Conservation (phyloP, 2,329 filamentous ascomycete genomes). For the Colletotrichum musae region DNA sequence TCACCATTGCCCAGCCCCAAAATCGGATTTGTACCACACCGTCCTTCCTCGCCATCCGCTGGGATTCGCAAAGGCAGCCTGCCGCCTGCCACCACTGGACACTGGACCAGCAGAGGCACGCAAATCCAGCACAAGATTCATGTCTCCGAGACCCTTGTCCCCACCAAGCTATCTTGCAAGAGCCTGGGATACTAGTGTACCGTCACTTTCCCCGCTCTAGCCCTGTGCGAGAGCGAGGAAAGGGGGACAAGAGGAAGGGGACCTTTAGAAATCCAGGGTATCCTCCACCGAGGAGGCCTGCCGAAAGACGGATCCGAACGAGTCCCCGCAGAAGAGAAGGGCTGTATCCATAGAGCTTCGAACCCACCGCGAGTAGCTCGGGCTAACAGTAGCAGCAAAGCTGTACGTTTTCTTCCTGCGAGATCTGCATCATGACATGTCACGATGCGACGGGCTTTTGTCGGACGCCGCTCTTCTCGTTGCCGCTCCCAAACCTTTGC, state of each 20-base stretch:
- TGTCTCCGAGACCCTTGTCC: slow-evolving; percentile 31
- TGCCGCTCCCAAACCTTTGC: slow-evolving; percentile 8
- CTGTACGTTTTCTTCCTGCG: background rate
- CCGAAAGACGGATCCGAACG: slow-evolving; percentile 30
- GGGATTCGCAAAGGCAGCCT: slow-evolving; percentile 3
- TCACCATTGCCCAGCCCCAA: slow-evolving; percentile 16
- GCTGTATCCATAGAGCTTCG: slow-evolving; percentile 10
- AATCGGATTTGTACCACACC: slow-evolving; percentile 9
- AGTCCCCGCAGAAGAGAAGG: slow-evolving; percentile 24
- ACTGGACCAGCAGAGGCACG: slow-evolving; percentile 1
- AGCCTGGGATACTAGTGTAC: slow-evolving; percentile 14
- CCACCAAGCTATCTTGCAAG: slow-evolving; percentile 7
- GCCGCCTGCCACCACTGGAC: background rate
- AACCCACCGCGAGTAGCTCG: slow-evolving; percentile 25
- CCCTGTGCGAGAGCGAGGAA: slow-evolving; percentile 23
- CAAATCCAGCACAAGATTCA: slow-evolving; percentile 23
- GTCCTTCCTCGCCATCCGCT: slow-evolving; percentile 18
- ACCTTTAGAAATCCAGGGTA: slow-evolving; percentile 31
- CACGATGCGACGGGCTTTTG: slow-evolving; percentile 15
- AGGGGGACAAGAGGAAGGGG: slow-evolving; percentile 15
- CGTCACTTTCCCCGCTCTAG: slow-evolving; percentile 25
- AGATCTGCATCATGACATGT: slow-evolving; percentile 23
- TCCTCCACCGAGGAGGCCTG: slow-evolving; percentile 26
- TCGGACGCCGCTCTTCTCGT: slow-evolving; percentile 21
- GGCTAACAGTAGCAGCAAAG: slow-evolving; percentile 13